These are phyloP conservation scores for Sporothrix inflata DNA, from an alignment of 2,329 filamentous ascomycete species.

Conservation along the genomic window DNA sequence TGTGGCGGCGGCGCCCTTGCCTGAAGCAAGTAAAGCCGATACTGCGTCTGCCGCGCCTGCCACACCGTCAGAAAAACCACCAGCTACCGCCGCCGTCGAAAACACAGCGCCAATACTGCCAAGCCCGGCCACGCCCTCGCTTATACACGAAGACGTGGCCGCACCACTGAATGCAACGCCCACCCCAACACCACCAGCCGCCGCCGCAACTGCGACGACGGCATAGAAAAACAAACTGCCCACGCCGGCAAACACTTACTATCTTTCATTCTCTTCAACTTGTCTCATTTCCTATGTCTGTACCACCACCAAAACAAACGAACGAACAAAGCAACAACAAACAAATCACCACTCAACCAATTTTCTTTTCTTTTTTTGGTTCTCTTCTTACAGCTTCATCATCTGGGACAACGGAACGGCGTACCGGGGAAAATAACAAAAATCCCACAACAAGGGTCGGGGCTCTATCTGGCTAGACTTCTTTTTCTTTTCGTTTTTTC, in stretches of 20 bases:
- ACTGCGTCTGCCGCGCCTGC: neutral
- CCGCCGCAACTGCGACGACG: neutral
- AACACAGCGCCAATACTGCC: neutral
- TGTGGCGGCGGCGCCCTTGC: neutral
- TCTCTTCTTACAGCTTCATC: neutral
- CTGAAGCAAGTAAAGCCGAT: neutral
- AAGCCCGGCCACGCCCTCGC: neutral
- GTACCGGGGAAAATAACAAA: neutral
- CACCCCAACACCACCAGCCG: neutral
- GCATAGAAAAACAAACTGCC: neutral
- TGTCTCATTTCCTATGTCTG: conserved; percentile 13
- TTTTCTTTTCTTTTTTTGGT: neutral
- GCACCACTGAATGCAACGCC: neutral
- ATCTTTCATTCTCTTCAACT: neutral
- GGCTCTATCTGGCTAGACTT: conserved; percentile 13
- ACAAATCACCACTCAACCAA: conserved; percentile 16
- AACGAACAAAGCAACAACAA: conserved; percentile 7
- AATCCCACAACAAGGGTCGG: conserved; percentile 10
- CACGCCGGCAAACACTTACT: neutral
- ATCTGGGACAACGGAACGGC: neutral
- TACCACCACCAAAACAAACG: neutral
- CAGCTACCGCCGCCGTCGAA: neutral
- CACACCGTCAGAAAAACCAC: conserved; percentile 11
- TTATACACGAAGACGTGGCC: neutral
- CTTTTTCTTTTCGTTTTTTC: conserved; percentile 19